A percentile compares a stretch with the other conserved stretches of the same genome.
phyloP scores from a whole-genome alignment of 257 asterid genomes.

The Solanum tacnaense region DNA sequence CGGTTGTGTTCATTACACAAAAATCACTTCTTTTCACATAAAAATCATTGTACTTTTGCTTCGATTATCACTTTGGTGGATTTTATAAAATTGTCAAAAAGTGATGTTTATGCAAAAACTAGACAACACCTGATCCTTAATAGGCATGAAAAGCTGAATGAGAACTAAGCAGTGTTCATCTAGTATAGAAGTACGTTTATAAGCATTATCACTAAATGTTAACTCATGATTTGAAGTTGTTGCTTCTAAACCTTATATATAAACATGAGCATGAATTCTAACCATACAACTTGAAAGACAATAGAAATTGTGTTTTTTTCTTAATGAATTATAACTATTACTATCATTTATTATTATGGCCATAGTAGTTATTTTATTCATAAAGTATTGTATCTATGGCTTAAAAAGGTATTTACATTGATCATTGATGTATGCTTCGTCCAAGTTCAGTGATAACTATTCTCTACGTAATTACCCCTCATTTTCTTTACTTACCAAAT shows the following conservation, averaged over 20 bases:
- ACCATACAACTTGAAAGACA: background rate
- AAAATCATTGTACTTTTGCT: background rate
- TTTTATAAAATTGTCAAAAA: background rate
- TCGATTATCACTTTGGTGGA: background rate
- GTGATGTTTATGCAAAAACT: background rate
- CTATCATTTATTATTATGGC: background rate
- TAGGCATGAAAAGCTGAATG: background rate
- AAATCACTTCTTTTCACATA: background rate
- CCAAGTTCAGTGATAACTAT: background rate
- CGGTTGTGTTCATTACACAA: background rate
- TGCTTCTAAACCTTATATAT: too few relatives aligned
- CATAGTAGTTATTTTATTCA: background rate
- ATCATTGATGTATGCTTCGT: background rate
- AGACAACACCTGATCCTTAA: background rate
- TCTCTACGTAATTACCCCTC: background rate
- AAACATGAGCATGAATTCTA: too few relatives aligned
- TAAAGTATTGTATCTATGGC: background rate
- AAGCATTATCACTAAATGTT: too few relatives aligned
- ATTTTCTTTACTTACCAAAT: background rate
- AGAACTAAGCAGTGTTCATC: background rate
- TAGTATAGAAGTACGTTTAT: background rate
- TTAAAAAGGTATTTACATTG: background rate
- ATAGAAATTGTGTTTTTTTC: background rate
- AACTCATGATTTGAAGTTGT: too few relatives aligned
- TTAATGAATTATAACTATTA: background rate